Percentiles rank a stretch among this genome's conserved stretches.
Conservation (phyloP, 1,284 basidiomycete species). For the Ceratobasidium sp. region DNA sequence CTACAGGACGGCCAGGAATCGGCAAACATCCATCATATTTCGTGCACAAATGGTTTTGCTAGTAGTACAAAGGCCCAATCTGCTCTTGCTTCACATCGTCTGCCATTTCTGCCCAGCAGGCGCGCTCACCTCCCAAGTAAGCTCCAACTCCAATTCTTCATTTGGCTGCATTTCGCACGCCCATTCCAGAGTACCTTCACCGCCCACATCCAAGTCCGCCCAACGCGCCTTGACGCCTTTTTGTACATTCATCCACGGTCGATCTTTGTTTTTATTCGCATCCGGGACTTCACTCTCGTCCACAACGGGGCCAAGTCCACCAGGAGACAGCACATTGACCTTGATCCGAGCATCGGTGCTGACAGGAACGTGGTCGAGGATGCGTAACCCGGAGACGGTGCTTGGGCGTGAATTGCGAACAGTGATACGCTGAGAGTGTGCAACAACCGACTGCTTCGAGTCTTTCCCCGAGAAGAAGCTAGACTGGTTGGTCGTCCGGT, state of each 20-base stretch:
- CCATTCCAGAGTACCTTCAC: conserved; percentile 51
- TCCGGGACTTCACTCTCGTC: conserved; percentile 3
- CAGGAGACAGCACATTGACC: conserved; percentile 50
- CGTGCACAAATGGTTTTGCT: no score
- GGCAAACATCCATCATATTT: no score
- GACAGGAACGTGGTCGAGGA: conserved; percentile 51
- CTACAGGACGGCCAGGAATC: no score
- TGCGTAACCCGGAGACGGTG: conserved; percentile 45
- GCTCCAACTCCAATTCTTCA: conserved; percentile 42
- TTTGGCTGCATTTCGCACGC: conserved; percentile 39
- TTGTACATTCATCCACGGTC: conserved; percentile 7
- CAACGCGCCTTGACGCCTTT: conserved; percentile 32
- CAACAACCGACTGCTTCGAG: conserved; percentile 46
- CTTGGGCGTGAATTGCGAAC: conserved; percentile 51
- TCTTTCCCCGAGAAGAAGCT: conserved; percentile 15
- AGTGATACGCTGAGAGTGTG: conserved; percentile 50
- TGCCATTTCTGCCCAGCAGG: conserved; percentile 47
- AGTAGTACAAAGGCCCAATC: no score
- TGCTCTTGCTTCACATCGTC: neutral
- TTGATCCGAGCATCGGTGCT: conserved; percentile 51
- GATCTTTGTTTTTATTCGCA: conserved; percentile 16
- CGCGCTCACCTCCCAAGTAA: conserved; percentile 48
- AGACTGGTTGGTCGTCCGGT: conserved; percentile 42
- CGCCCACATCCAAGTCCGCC: conserved; percentile 41
- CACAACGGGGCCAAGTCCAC: conserved; percentile 37